Percentiles rank a stretch among this genome's conserved stretches.
Conservation (phyloP, 768 basidiomycete species). For the Dioszegia hungarica region DNA sequence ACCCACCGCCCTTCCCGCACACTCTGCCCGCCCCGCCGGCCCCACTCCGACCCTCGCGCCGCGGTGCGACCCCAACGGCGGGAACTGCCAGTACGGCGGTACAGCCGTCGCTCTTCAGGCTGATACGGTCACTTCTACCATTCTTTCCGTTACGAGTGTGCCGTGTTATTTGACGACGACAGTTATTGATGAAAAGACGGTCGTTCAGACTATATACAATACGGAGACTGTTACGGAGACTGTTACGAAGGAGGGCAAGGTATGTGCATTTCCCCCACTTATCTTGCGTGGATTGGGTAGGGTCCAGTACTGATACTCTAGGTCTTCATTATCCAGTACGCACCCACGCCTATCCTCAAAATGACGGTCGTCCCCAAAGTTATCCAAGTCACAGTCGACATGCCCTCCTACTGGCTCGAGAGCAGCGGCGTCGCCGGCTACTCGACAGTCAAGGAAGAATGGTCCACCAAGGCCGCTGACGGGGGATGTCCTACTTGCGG, state of each 20-base stretch:
- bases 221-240: slow-evolving; percentile 37
- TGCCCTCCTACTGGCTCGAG: slow-evolving; percentile 20
- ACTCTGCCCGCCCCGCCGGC: background rate
- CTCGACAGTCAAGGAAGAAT: background rate
- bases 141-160: slow-evolving; percentile 28
- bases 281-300: no score
- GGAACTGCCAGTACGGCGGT: slow-evolving; percentile 18
- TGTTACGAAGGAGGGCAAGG: slow-evolving; percentile 29
- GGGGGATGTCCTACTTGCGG: background rate
- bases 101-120: slow-evolving; percentile 21
- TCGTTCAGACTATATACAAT: slow-evolving; percentile 29
- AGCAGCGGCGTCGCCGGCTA: background rate
- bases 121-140: slow-evolving; percentile 30
- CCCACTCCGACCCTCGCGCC: slow-evolving; percentile 12
- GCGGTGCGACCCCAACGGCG: slow-evolving; percentile 17
- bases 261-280: no score
- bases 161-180: slow-evolving; percentile 35
- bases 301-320: no score
- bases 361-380: slow-evolving; percentile 12
- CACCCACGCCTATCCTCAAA: slow-evolving; percentile 30
- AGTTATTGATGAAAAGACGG: slow-evolving; percentile 26
- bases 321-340: slow-evolving; percentile 29
- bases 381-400: slow-evolving; percentile 26
- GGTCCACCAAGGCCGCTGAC: background rate
- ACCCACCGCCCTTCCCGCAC: slow-evolving; percentile 1